Evolutionary conservation across 2,329 filamentous ascomycete genomes (phyloP).

Genomic region (Verticillium isaacii): DNA sequence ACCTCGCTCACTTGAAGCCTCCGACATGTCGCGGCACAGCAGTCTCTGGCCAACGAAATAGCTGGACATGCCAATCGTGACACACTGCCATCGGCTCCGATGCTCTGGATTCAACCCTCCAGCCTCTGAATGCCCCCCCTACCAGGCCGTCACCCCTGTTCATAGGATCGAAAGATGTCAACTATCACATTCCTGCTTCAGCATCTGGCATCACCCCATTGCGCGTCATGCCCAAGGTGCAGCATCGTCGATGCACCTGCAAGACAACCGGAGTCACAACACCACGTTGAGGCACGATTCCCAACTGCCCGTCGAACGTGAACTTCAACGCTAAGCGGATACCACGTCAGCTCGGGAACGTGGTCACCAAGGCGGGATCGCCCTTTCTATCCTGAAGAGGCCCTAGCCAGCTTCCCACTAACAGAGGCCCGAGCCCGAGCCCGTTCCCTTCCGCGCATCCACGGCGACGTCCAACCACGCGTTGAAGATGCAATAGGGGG

Average conservation of each 20-base stretch:
- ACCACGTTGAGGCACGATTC: neutral
- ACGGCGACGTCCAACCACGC: neutral
- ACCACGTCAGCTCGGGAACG: neutral
- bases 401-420: neutral
- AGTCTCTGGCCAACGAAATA: neutral
- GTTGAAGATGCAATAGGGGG: neutral
- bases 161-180: neutral
- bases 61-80: neutral
- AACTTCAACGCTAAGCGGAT: neutral
- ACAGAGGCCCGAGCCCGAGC: constrained; percentile 1
- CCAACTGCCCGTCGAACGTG: neutral
- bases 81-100: neutral
- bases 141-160: neutral
- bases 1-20: neutral
- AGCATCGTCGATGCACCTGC: neutral
- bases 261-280: neutral
- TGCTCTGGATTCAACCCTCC: neutral
- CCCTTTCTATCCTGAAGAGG: neutral
- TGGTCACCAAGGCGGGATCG: neutral
- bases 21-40: neutral
- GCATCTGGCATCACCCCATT: neutral
- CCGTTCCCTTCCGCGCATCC: neutral
- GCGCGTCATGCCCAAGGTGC: too few species aligned
- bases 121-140: neutral
- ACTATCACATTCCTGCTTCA: neutral